Evolutionary conservation across 176 grass and related monocot genomes (phyloP), one percentile per base, ranked within the genome.

Genomic region (Canna indica): DNA sequence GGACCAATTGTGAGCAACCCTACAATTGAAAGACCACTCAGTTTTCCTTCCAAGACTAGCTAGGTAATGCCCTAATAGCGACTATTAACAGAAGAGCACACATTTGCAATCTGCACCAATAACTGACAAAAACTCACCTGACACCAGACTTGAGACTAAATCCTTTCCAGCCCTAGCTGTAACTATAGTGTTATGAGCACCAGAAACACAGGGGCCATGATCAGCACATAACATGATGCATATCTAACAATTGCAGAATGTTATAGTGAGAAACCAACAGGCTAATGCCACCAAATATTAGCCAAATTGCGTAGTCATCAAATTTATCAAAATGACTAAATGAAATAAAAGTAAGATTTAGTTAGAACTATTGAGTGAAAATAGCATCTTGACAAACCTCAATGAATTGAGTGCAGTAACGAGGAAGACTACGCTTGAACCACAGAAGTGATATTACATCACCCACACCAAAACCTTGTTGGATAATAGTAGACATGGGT

Each of bases 361-460:
- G 25, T 47, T 70, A 46, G 15, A 30, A 70, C 0, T 18, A 47
- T 2, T 47, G 29, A 70, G 27, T 2, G 17, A 30, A 18, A 31
- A 29, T 47, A 7, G 24, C 30, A 29, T 69, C 24, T 25, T 52
- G 42, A 76, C 69, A 32, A 75, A 90, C 94, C 94, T 99, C 94
- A 73, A 99, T 99, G 78, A 99, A 99, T 33, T 99, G 90, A 76
- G 94, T 93, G 78, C 94, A 99, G 62, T 99, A 99, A 73, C 90
- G 90, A 57, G 94, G 94, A 80, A 99, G 86, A 69, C 94, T 99
- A 42, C 86, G 86, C 64, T 99, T 99, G 82, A 99, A 99, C 94
- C 94, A 99, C 80, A 99, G 85, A 76, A 99, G 90, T 56, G 94
- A 99, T 64, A 99, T 99, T 76, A 99, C 94, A 82, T 99, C 90